Percentiles rank a stretch among this genome's conserved stretches.
Conservation (phyloP, 768 basidiomycete genomes). For the Lentinula guzmanii region DNA sequence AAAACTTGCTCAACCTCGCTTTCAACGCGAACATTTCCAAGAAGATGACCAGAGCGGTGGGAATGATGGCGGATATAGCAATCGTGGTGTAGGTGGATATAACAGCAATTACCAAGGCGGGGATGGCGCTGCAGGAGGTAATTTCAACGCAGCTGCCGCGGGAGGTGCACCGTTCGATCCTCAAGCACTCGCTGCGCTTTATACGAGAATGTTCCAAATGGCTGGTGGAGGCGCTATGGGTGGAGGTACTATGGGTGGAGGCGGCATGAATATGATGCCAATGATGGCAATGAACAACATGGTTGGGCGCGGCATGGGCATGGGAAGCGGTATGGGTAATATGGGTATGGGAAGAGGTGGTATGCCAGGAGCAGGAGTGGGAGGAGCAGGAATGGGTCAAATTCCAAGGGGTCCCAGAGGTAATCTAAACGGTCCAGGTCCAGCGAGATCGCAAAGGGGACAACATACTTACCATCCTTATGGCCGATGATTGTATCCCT, state of each 20-base stretch:
- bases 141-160: slow-evolving; percentile 19
- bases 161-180: slow-evolving; percentile 72
- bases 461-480: slow-evolving; percentile 6
- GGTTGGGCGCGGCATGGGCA: slow-evolving; percentile 19
- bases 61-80: slow-evolving; percentile 9
- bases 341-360: slow-evolving; percentile 2
- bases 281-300: slow-evolving; percentile 65
- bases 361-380: not conserved
- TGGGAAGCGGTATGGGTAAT: slow-evolving; percentile 21
- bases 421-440: not conserved
- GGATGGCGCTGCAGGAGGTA: slow-evolving; percentile 16
- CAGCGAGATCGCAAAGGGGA: slow-evolving; percentile 1
- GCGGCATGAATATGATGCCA: slow-evolving; percentile 38
- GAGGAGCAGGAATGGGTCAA: not conserved
- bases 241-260: slow-evolving; percentile 25
- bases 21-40: slow-evolving; percentile 62
- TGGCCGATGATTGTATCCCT: not conserved
- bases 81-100: slow-evolving; percentile 22
- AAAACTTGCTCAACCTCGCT: slow-evolving; percentile 90
- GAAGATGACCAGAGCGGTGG: slow-evolving; percentile 50
- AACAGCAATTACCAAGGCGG: slow-evolving; percentile 30
- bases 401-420: slow-evolving; percentile 5
- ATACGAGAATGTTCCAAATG: slow-evolving; percentile 93
- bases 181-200: slow-evolving; percentile 85
- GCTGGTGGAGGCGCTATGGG: slow-evolving; percentile 48